A percentile compares a stretch with the other conserved stretches of the same genome.
phyloP scores from a whole-genome alignment of 2,329 filamentous ascomycete species.

The Penicillium sp. region DNA sequence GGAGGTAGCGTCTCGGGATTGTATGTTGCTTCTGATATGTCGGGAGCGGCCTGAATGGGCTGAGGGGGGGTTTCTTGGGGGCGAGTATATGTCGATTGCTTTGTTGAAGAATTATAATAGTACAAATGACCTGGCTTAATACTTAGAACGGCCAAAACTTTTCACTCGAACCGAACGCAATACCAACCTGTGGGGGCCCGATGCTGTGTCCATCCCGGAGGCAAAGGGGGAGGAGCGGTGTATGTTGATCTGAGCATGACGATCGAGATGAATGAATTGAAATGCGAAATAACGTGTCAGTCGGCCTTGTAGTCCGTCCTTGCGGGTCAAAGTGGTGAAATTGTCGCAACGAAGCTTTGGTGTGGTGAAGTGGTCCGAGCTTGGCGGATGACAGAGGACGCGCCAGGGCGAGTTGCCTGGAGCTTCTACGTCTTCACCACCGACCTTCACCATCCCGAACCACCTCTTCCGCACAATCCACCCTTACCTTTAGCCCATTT shows the following conservation, averaged over 20 bases:
- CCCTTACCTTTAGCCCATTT: conserved; percentile 11
- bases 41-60: conserved; percentile 33
- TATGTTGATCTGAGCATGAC: conserved; percentile 74
- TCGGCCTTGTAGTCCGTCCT: background rate
- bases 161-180: conserved; percentile 6
- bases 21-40: conserved; percentile 33
- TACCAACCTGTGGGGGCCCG: conserved; percentile 64
- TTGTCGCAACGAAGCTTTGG: conserved; percentile 19
- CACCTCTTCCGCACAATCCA: conserved; percentile 14
- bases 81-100: conserved; percentile 77
- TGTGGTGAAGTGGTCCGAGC: conserved; percentile 32
- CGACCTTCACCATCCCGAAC: conserved; percentile 17
- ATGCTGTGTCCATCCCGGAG: conserved; percentile 84
- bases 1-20: conserved; percentile 28
- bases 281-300: background rate
- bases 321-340: conserved; percentile 8
- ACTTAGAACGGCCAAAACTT: conserved; percentile 15
- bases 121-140: conserved; percentile 61
- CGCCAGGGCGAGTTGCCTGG: conserved; percentile 36
- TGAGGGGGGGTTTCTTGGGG: conserved; percentile 43
- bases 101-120: conserved; percentile 74
- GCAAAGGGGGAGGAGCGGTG: conserved; percentile 57
- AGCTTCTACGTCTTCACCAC: conserved; percentile 25
- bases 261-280: background rate
- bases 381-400: conserved; percentile 33